phyloP scores from a whole-genome alignment of 805 yeast species.

The Candida pini region DNA sequence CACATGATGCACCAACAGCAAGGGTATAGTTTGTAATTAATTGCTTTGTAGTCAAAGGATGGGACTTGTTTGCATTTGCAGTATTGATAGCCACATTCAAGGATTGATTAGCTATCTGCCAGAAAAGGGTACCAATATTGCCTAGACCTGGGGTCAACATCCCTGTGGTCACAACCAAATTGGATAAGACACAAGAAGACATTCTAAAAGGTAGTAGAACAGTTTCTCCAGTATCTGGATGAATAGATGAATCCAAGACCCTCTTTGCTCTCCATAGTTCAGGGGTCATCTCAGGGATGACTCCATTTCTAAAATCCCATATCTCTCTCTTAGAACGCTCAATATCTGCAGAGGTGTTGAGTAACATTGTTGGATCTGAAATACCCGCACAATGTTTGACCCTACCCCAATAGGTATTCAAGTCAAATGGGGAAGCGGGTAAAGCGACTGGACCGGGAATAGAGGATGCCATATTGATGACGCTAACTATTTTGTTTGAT shows the following conservation, averaged over 20 bases:
- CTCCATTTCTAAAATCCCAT: constrained; percentile 70
- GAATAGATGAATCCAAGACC: constrained; percentile 84
- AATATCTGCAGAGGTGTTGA: constrained; percentile 63
- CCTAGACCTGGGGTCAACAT: constrained; percentile 96
- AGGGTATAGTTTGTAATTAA: constrained; percentile 71
- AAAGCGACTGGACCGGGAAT: constrained; percentile 75
- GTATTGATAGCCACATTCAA: constrained; percentile 95
- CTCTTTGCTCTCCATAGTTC: constrained; percentile 86
- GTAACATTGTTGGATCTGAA: constrained; percentile 85
- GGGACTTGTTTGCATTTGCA: constrained; percentile 93
- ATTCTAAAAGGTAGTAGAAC: constrained; percentile 92
- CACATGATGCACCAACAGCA: constrained; percentile 93
- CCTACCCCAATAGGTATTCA: constrained; percentile 85
- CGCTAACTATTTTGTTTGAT: too few species aligned
- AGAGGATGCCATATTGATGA: constrained; percentile 85
- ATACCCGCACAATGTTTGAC: constrained; percentile 92
- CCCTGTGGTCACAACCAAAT: constrained; percentile 92
- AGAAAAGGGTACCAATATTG: constrained; percentile 83
- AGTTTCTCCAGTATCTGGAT: constrained; percentile 95
- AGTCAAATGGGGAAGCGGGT: constrained; percentile 77
- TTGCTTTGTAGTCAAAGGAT: constrained; percentile 78
- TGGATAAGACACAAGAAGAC: constrained; percentile 93
- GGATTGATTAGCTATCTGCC: constrained; percentile 98
- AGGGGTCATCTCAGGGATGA: constrained; percentile 58
- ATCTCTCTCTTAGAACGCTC: constrained; percentile 58